phyloP scores from a whole-genome alignment of 75 land plant species.

The Pinus tabuliformis region DNA sequence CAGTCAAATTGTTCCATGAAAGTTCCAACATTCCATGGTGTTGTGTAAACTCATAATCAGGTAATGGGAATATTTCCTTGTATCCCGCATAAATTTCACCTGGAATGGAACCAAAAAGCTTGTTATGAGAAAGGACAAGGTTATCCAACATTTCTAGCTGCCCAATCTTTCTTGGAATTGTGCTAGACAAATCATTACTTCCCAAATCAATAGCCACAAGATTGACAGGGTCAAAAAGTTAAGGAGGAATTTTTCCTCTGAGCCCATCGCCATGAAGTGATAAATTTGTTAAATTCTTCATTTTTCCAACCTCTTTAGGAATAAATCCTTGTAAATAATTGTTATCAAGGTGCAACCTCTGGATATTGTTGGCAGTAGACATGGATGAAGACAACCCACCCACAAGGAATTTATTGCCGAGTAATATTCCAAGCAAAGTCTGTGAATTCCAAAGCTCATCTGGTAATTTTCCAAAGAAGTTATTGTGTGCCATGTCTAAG shows the following conservation, averaged over 20 bases:
- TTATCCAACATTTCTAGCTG: conserved; percentile 47
- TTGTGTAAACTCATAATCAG: conserved; percentile 58
- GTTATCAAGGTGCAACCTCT: conserved; percentile 44
- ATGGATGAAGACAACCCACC: conserved; percentile 37
- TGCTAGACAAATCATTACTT: conserved; percentile 49
- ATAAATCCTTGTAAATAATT: conserved; percentile 47
- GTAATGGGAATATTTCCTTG: conserved; percentile 38
- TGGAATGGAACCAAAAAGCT: conserved; percentile 70
- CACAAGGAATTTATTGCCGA: conserved; percentile 37
- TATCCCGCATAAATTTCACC: conserved; percentile 41
- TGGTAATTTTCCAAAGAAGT: conserved; percentile 59
- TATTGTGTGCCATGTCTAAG: conserved; percentile 54
- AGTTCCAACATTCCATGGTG: conserved; percentile 74
- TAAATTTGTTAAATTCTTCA: conserved; percentile 43
- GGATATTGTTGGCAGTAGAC: conserved; percentile 18
- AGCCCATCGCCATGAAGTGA: conserved; percentile 43
- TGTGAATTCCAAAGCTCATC: conserved; percentile 44
- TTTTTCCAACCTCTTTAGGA: conserved; percentile 46
- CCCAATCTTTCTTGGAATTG: conserved; percentile 52
- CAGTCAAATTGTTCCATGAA: conserved; percentile 39
- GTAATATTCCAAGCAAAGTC: conserved; percentile 44
- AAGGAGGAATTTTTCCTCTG: conserved; percentile 58
- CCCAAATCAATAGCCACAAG: conserved; percentile 68
- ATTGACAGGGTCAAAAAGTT: conserved; percentile 41
- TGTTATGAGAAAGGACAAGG: conserved; percentile 74